Base-by-base conservation (phyloP, 768 basidiomycete genomes). In the Vararia minispora region DNA sequence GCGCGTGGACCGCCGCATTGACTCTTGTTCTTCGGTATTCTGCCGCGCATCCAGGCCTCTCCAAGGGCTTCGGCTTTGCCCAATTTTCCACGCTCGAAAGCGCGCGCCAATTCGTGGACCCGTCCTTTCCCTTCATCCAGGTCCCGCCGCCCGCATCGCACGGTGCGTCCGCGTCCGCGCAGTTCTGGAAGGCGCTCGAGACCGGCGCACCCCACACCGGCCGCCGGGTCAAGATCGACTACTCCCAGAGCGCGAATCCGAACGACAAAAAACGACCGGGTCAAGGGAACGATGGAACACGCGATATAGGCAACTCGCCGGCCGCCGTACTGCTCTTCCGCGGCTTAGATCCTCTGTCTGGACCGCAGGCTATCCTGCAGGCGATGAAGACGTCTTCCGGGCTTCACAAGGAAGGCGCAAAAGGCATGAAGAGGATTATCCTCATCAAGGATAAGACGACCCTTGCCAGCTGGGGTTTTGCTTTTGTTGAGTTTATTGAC, bases 51-150 rank as follows among this genome's bases (percentile, higher is more conserved):
- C 41, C 39, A 90, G 88, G 88, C 78, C 63, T 71, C 45, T 92
- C 92, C 39, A 94, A 94, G 63, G 85, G 88, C 54, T 97, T 97
- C 57, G 95, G 91, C 42, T 99, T 99, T 60, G 92, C 89, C 52
- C 86, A 90, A 62, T 99, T 99, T 58, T 63, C 80, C 29, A 79
- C 69, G 48, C 68, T 82, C 40, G 86, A 87, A 50, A 86, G 87
- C 41, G 92, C 95, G 14, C 77, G 82, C 38, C 77, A 83, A 10
- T 98, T 97, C 57, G 80, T 99, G 57, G 80, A 88, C 47, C 83
- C 87, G 27, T 71, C 81, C 35, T 95, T 84, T 55, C 94, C 90
- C 2, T 89, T 89, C 59, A 74, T 97, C 20, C 77, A 86, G 63
- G 78, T 97, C 44, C 88, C 89, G n/a, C 87, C 89, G 10, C 79